phyloP scores from a whole-genome alignment of 2,329 filamentous ascomycete genomes.

The Fusarium incarnatum region DNA sequence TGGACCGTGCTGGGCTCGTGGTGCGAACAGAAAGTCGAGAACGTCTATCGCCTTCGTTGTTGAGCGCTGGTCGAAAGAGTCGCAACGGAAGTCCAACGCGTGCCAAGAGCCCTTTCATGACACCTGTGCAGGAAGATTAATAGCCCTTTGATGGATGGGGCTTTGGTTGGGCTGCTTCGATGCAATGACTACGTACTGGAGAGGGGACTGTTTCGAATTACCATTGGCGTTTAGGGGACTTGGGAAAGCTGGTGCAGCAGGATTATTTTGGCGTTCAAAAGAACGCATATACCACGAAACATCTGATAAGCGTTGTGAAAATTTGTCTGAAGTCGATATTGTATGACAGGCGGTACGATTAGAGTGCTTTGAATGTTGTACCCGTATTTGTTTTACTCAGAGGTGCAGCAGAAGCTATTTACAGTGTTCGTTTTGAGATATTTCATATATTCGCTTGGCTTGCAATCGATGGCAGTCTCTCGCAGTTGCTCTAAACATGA shows the following conservation, averaged over 20 bases:
- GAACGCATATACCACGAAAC: slow-evolving; percentile 24
- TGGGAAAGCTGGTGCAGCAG: slow-evolving; percentile 3
- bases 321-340: not conserved
- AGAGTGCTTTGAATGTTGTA: slow-evolving; percentile 7
- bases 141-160: not conserved
- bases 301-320: slow-evolving; percentile 25
- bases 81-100: slow-evolving; percentile 68
- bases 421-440: not conserved
- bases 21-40: slow-evolving; percentile 89
- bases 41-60: slow-evolving; percentile 69
- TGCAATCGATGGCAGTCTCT: slow-evolving; percentile 7
- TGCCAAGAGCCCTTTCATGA: slow-evolving; percentile 68
- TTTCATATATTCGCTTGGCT: not conserved
- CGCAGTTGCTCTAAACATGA: slow-evolving; percentile 20
- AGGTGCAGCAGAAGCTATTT: not conserved
- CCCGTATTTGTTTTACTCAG: not conserved
- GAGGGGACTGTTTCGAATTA: not conserved
- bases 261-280: slow-evolving; percentile 26
- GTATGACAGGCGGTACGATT: not conserved
- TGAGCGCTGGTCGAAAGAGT: slow-evolving; percentile 68
- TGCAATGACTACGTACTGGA: not conserved
- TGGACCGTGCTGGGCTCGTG: slow-evolving; percentile 78
- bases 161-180: not conserved
- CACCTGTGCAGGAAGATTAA: slow-evolving; percentile 59
- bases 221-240: slow-evolving; percentile 24